phyloP scores from a whole-genome alignment of 768 basidiomycete genomes.

The Phallus indusiatus region DNA sequence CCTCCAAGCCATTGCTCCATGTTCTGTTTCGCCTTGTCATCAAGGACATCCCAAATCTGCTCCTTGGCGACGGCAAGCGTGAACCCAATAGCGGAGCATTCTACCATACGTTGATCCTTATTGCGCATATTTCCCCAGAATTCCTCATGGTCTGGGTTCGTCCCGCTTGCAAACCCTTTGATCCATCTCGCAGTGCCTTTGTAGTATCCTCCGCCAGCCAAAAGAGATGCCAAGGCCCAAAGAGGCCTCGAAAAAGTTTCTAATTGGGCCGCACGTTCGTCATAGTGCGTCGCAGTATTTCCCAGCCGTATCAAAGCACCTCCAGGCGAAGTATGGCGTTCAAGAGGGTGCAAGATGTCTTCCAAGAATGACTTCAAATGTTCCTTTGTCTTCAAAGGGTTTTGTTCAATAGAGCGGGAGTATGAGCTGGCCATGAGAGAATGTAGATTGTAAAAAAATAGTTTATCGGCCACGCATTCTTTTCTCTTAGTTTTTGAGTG shows the following conservation, averaged over 20 bases:
- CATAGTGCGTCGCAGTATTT: constrained; percentile 55
- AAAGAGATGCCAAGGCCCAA: constrained; percentile 61
- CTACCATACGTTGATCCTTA: constrained; percentile 76
- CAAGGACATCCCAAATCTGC: constrained; percentile 54
- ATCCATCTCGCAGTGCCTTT: constrained; percentile 53
- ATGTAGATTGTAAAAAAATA: background rate
- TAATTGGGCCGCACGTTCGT: constrained; percentile 60
- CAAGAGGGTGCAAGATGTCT: constrained; percentile 56
- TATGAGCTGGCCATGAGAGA: constrained; percentile 2
- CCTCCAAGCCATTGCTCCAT: constrained; percentile 61
- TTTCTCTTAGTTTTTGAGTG: background rate
- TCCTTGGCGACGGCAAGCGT: constrained; percentile 56
- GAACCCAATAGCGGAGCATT: constrained; percentile 70
- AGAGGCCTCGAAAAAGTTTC: constrained; percentile 72
- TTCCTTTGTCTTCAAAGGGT: constrained; percentile 50
- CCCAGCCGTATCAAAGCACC: constrained; percentile 65
- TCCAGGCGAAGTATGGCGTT: constrained; percentile 59
- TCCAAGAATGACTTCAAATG: constrained; percentile 50
- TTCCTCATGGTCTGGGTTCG: constrained; percentile 55
- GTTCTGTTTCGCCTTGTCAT: constrained; percentile 40
- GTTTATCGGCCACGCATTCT: background rate
- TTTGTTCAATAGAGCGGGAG: constrained; percentile 24
- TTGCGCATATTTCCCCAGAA: constrained; percentile 72
- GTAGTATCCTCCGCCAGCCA: constrained; percentile 56
- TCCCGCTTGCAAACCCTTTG: constrained; percentile 55